Percentiles rank a stretch among this genome's conserved stretches.
phyloP scores from a whole-genome alignment of 164 flowering plant genomes.

The Berberis thunbergii region DNA sequence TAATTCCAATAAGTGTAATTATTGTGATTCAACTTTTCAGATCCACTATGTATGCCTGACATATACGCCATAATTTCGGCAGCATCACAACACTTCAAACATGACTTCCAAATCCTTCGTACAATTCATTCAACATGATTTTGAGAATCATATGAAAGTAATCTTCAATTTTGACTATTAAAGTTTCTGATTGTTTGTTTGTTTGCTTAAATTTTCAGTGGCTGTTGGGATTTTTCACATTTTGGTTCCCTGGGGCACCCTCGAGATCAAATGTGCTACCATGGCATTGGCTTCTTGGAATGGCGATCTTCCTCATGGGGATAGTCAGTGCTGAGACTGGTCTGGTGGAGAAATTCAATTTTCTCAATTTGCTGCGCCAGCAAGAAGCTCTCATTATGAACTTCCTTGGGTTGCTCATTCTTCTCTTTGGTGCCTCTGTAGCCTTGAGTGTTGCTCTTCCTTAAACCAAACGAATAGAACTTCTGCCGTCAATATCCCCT shows the following conservation, averaged over 20 bases:
- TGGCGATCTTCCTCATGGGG: conserved; percentile 45
- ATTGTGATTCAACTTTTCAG: too few species aligned
- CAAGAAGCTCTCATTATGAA: conserved; percentile 49
- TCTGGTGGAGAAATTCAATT: conserved; percentile 22
- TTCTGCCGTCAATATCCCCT: too few species aligned
- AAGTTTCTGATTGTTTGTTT: too few species aligned
- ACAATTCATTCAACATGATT: too few species aligned
- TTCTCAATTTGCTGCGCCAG: conserved; percentile 6
- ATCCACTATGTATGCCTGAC: too few species aligned
- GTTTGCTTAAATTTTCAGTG: conserved; percentile 23
- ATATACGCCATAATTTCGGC: too few species aligned
- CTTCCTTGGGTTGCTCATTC: conserved; percentile 54
- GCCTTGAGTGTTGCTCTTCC: conserved; percentile 36
- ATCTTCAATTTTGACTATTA: too few species aligned
- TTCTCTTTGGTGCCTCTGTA: conserved; percentile 44
- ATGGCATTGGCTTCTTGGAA: conserved; percentile 27
- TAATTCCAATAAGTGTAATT: too few species aligned
- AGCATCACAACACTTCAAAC: too few species aligned
- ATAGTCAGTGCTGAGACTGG: conserved; percentile 39
- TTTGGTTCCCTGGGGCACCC: conserved; percentile 36
- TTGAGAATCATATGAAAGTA: too few species aligned
- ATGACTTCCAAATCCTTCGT: too few species aligned
- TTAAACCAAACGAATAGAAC: conserved; percentile 5
- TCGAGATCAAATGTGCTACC: conserved; percentile 36
- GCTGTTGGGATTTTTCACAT: conserved; percentile 39